Conservation (phyloP, 2,329 filamentous ascomycete species). For the Fusarium sp. region DNA sequence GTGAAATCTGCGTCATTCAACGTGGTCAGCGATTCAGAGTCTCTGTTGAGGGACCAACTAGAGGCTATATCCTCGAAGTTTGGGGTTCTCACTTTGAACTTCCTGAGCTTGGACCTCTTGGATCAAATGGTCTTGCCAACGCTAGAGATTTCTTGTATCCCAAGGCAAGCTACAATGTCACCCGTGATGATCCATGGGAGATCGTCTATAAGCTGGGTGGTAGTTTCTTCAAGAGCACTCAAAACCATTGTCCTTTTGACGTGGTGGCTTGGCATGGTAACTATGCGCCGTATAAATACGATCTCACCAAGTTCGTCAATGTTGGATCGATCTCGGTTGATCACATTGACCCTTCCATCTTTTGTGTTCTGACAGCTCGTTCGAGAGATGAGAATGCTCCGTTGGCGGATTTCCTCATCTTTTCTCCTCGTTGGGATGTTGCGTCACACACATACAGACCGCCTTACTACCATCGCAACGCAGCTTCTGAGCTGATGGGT, state of each 20-base stretch:
- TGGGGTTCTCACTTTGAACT: slow-evolving; percentile 75
- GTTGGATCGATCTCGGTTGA: slow-evolving; percentile 61
- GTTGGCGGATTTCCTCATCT: slow-evolving; percentile 75
- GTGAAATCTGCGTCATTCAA: slow-evolving; percentile 76
- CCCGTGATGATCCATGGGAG: slow-evolving; percentile 65
- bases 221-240: slow-evolving; percentile 70
- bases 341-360: slow-evolving; percentile 76
- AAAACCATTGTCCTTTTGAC: slow-evolving; percentile 77
- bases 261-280: slow-evolving; percentile 81
- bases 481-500: slow-evolving; percentile 69
- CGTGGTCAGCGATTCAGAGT: slow-evolving; percentile 67
- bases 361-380: slow-evolving; percentile 73
- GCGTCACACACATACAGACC: slow-evolving; percentile 72
- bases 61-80: slow-evolving; percentile 76
- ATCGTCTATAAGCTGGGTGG: slow-evolving; percentile 74
- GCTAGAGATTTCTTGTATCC: slow-evolving; percentile 75
- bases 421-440: slow-evolving; percentile 75
- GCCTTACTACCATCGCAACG: slow-evolving; percentile 75
- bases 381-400: slow-evolving; percentile 67
- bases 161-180: slow-evolving; percentile 68
- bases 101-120: slow-evolving; percentile 75
- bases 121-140: slow-evolving; percentile 75
- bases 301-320: slow-evolving; percentile 69
- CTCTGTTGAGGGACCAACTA: slow-evolving; percentile 65
- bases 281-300: slow-evolving; percentile 72